phyloP scores from a whole-genome alignment of 75 land plant species.

The Sequoia sempervirens region DNA sequence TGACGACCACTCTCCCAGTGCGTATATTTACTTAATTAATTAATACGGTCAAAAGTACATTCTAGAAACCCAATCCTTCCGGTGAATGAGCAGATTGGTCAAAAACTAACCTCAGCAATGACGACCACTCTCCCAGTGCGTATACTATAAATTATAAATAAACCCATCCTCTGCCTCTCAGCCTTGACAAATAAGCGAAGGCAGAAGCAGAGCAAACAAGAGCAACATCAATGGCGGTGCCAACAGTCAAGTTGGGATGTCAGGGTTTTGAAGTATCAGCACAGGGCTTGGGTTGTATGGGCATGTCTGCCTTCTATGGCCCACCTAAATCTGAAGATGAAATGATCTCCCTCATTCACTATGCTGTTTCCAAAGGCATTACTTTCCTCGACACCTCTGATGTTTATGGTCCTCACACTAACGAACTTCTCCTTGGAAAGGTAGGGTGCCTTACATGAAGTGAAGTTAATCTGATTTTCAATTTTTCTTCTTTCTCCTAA shows the following conservation, averaged over 20 bases:
- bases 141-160: not conserved
- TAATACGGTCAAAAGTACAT: too few species aligned
- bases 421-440: conserved; percentile 62
- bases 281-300: conserved; percentile 68
- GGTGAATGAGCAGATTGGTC: not conserved
- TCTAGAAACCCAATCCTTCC: not conserved
- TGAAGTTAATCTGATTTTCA: too few species aligned
- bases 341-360: conserved; percentile 56
- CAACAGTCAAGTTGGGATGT: conserved; percentile 38
- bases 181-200: too few species aligned
- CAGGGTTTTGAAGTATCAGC: conserved; percentile 56
- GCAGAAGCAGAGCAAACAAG: not conserved
- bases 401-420: conserved; percentile 59
- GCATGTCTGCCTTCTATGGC: conserved; percentile 60
- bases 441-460: not conserved
- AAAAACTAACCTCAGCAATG: not conserved
- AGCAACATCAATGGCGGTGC: not conserved
- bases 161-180: not conserved
- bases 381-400: conserved; percentile 70
- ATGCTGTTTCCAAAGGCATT: conserved; percentile 46
- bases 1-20: not conserved
- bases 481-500: too few species aligned
- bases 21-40: too few species aligned
- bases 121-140: not conserved
- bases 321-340: conserved; percentile 52